Conservation (phyloP, 768 basidiomycete species). For the Lyophyllum decastes region DNA sequence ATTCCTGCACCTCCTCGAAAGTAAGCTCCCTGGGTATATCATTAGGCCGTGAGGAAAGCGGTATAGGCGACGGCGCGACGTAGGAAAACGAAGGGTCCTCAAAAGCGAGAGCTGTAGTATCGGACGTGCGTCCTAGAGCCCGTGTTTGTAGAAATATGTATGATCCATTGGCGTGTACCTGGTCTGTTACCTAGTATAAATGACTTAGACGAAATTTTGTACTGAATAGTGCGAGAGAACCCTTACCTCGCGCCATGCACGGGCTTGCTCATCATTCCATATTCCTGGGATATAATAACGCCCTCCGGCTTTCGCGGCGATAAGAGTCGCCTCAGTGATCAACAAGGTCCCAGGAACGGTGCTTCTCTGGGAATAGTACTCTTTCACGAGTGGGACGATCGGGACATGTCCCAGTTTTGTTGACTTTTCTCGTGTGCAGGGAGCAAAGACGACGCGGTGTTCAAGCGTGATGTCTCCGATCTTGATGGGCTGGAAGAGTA, state of each 20-base stretch:
- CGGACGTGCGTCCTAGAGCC: background rate
- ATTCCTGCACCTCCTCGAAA: slow-evolving; percentile 48
- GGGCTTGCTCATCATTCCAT: slow-evolving; percentile 59
- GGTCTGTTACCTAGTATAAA: slow-evolving; percentile 19
- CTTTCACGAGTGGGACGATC: slow-evolving; percentile 25
- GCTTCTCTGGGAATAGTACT: slow-evolving; percentile 39
- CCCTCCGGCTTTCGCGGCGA: slow-evolving; percentile 52
- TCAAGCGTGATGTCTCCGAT: slow-evolving; percentile 36
- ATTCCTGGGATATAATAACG: slow-evolving; percentile 58
- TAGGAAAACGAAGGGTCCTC: slow-evolving; percentile 26
- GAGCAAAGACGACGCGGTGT: slow-evolving; percentile 50
- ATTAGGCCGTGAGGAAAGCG: background rate
- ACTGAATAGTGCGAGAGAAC: background rate
- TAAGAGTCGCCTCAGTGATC: slow-evolving; percentile 47
- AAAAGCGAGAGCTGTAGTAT: background rate
- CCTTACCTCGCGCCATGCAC: slow-evolving; percentile 54
- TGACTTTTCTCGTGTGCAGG: slow-evolving; percentile 18
- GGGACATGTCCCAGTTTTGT: slow-evolving; percentile 25
- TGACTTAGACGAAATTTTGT: background rate
- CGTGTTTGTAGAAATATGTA: slow-evolving; percentile 36
- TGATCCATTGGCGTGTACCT: slow-evolving; percentile 52
- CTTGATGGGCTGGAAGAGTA: slow-evolving; percentile 40
- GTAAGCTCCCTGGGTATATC: slow-evolving; percentile 33
- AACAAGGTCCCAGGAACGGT: slow-evolving; percentile 39
- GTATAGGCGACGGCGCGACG: slow-evolving; percentile 34